These are phyloP conservation scores for Lipomyces oligophaga DNA, from an alignment of 805 yeast species.

Conservation along the genomic window DNA sequence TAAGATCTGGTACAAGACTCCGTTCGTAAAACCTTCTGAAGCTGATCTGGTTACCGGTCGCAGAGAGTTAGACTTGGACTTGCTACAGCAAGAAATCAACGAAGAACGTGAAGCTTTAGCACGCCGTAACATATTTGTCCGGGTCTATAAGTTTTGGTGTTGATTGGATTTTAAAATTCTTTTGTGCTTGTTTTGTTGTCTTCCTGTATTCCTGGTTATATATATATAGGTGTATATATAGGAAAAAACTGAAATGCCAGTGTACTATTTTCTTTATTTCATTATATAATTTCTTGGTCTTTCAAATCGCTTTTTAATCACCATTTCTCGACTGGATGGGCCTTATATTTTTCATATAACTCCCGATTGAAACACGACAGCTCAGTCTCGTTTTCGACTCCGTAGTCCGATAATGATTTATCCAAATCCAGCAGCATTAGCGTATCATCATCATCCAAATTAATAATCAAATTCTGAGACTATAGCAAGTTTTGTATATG, in stretches of 20 bases:
- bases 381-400: slow-evolving; percentile 84
- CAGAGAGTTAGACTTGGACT: slow-evolving; percentile 55
- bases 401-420: too few relatives aligned
- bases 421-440: slow-evolving; percentile 31
- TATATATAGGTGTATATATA: too few relatives aligned
- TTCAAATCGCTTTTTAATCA: too few relatives aligned
- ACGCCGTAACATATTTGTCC: slow-evolving; percentile 46
- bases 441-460: slow-evolving; percentile 33
- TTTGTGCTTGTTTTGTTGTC: too few relatives aligned
- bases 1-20: slow-evolving; percentile 46
- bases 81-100: slow-evolving; percentile 52
- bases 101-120: slow-evolving; percentile 54
- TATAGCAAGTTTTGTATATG: slow-evolving; percentile 74
- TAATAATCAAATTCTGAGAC: slow-evolving; percentile 43
- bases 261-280: too few relatives aligned
- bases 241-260: too few relatives aligned
- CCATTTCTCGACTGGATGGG: slow-evolving; percentile 92
- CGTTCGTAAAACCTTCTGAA: slow-evolving; percentile 45
- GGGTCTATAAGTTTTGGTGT: slow-evolving; percentile 59
- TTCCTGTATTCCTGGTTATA: too few relatives aligned
- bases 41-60: slow-evolving; percentile 65
- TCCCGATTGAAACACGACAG: slow-evolving; percentile 69
- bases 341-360: slow-evolving; percentile 65
- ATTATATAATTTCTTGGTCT: too few relatives aligned
- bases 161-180: slow-evolving; percentile 32